Base-by-base conservation (phyloP, 768 basidiomycete genomes). In the Mycena belliarum region DNA sequence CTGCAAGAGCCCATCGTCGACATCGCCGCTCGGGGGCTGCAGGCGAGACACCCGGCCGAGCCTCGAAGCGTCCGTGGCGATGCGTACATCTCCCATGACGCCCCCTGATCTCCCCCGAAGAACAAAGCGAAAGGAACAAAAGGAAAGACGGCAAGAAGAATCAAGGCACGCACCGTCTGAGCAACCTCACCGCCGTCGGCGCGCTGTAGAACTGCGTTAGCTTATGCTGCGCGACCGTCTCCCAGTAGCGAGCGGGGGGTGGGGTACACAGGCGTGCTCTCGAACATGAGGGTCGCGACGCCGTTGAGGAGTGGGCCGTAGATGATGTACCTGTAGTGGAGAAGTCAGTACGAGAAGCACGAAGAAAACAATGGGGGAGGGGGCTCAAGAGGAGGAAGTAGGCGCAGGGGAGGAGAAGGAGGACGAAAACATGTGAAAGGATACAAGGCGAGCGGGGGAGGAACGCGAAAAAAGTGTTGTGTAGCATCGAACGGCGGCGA, bases 161-260 rank as follows among this genome's bases (percentile, higher is more conserved):
- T 10, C 15, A 21, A 8, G n/a, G n/a, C n/a, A 47, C 53, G 0
- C 49, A 66, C 65, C 88, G 79, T 61, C 90, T 87, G 46, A 99
- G 80, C 29, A 98, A 84, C 52, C 96, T 88, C 66, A 99, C 97
- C n/a, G 94, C 94, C 40, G 92, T 95, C 1, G 93, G 93, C 9
- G 93, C 90, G 29, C 89, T 88, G 78, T 98, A 98, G 76, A 98
- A 95, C 65, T 98, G 96, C 3, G 97, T 99, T 35, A 98, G 70
- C 74, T 93, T 85, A 80, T 96, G 86, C 73, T 91, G 90, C 64
- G 93, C 89, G 55, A 98, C 97, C 32, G 87, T 87, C 70, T 98
- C 83, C 97, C 97, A 98, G 82, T 98, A 98, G 50, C 96, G 87
- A 10, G 94, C 89, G 2, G 96, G 93, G n/a, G 1, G 92, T 92